phyloP scores from a whole-genome alignment of 1,139 yeast genomes.

The Diutina scorzettiae region DNA sequence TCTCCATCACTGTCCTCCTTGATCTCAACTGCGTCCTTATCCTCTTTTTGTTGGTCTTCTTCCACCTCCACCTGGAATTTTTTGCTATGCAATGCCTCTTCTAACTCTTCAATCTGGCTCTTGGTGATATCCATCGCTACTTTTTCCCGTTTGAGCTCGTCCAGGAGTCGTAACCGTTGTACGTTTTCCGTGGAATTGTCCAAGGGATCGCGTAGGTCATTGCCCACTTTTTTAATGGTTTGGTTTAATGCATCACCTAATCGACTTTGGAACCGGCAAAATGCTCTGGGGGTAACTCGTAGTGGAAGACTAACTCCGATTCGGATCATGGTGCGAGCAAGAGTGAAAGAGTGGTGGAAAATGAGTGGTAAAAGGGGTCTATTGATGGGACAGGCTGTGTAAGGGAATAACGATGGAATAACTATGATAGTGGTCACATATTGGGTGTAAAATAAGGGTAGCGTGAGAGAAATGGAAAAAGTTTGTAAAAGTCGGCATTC shows the following conservation, averaged over 20 bases:
- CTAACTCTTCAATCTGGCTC: background rate
- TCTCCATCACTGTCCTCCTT: constrained; percentile 1
- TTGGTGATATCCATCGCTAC: background rate
- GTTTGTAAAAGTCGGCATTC: no score
- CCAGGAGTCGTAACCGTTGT: background rate
- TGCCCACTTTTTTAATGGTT: background rate
- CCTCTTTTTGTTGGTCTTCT: background rate
- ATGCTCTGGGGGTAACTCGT: no score
- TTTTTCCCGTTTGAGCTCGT: background rate
- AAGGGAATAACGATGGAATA: no score
- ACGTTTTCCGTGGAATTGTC: background rate
- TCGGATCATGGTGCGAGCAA: no score
- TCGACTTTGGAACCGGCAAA: background rate
- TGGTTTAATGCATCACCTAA: constrained; percentile 1
- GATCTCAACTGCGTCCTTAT: background rate
- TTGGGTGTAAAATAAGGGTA: no score
- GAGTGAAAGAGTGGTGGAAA: no score
- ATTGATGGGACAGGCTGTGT: no score
- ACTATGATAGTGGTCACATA: no score
- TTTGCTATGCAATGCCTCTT: background rate
- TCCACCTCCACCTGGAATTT: background rate
- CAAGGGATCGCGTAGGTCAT: background rate
- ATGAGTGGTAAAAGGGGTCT: no score
- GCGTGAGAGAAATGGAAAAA: no score
- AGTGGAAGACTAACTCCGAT: no score